phyloP scores from a whole-genome alignment of 768 basidiomycete genomes.

The Dentipellis sp. region DNA sequence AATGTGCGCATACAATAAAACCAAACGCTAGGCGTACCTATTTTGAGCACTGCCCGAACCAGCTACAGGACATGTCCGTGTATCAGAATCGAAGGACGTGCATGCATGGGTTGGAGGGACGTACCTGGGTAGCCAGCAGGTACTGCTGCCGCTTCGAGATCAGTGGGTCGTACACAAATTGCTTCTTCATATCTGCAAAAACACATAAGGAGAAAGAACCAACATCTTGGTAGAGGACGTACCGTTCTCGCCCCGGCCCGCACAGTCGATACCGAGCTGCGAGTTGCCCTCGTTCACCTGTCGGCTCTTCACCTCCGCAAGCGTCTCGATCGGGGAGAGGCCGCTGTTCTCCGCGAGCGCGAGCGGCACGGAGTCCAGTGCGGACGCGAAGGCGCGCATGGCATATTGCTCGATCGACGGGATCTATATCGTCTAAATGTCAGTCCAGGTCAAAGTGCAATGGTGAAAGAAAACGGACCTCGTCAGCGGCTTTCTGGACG shows the following conservation, averaged over 20 bases:
- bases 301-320: slow-evolving; percentile 91
- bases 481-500: slow-evolving; percentile 89
- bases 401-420: slow-evolving; percentile 98
- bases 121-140: slow-evolving; percentile 88
- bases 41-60: slow-evolving; percentile 82
- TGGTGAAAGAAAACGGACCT: slow-evolving; percentile 37
- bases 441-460: slow-evolving; percentile 2
- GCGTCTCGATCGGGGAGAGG: slow-evolving; percentile 89
- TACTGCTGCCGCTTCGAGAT: slow-evolving; percentile 98
- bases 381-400: slow-evolving; percentile 97
- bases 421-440: slow-evolving; percentile 40
- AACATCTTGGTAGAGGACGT: slow-evolving; percentile 18
- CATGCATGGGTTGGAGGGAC: slow-evolving; percentile 14
- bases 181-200: slow-evolving; percentile 91
- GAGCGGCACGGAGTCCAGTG: slow-evolving; percentile 89
- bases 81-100: neutral
- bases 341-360: slow-evolving; percentile 98
- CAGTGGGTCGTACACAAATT: slow-evolving; percentile 93
- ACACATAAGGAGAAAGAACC: neutral
- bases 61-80: slow-evolving; percentile 33
- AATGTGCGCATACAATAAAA: neutral
- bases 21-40: slow-evolving; percentile 40
- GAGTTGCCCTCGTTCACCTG: slow-evolving; percentile 85
- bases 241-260: slow-evolving; percentile 82
- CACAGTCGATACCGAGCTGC: slow-evolving; percentile 88